Evolutionary conservation across 106 monocot genomes (phyloP).

Genomic region (Gastrodia elata): DNA sequence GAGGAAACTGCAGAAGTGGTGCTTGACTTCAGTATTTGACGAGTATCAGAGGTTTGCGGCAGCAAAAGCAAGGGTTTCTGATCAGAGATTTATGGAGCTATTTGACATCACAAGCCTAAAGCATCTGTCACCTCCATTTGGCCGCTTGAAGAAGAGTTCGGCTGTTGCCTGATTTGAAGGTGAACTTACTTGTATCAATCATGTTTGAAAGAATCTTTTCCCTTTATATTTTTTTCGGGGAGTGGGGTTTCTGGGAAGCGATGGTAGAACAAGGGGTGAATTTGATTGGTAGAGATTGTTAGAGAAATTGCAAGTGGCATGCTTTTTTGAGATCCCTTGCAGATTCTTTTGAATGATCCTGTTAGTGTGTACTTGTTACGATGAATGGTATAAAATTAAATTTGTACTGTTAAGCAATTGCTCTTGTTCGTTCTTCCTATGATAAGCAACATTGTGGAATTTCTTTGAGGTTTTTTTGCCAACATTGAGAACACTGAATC

Average conservation of each 20-base stretch:
- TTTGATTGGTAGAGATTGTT: neutral
- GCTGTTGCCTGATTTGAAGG: neutral
- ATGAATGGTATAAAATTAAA: neutral
- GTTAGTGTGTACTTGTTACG: neutral
- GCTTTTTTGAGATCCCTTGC: neutral
- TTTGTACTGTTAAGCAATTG: neutral
- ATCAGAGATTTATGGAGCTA: constrained; percentile 41
- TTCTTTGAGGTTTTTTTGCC: too few relatives aligned
- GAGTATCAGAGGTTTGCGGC: constrained; percentile 63
- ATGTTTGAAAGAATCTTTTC: neutral
- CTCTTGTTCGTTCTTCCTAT: neutral
- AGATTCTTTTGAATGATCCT: neutral
- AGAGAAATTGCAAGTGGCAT: constrained; percentile 4
- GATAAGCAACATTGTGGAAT: too few relatives aligned
- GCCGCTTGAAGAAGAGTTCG: neutral
- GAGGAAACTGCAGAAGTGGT: constrained; percentile 79
- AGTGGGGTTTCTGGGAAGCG: too few relatives aligned
- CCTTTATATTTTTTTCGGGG: neutral
- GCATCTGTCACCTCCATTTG: constrained; percentile 8
- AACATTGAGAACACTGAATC: too few relatives aligned
- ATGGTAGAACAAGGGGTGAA: too few relatives aligned
- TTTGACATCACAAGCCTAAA: constrained; percentile 31
- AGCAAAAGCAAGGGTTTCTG: constrained; percentile 40
- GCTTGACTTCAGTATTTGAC: constrained; percentile 52
- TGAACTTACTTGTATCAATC: neutral